phyloP scores from a whole-genome alignment of 1,284 basidiomycete species.

The Ustilago nuda region DNA sequence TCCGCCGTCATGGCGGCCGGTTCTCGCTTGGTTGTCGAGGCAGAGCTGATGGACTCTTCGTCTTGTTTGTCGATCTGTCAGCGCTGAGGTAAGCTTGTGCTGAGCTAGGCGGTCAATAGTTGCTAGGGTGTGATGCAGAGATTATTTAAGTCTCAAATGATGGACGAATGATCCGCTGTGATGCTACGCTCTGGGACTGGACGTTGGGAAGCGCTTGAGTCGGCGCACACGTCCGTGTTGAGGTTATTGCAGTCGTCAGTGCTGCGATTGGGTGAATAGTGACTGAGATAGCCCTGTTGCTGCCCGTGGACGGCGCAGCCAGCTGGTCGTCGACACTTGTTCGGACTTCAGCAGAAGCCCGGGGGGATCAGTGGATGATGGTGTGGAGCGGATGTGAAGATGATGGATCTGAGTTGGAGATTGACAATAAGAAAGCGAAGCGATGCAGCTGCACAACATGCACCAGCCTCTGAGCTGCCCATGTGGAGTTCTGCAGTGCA shows the following conservation, averaged over 20 bases:
- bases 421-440: background rate
- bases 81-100: background rate
- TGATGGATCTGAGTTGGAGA: background rate
- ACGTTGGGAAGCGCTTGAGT: background rate
- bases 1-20: constrained; percentile 15
- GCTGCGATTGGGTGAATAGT: too few relatives aligned
- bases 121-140: background rate
- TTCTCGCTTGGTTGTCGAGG: background rate
- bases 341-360: background rate
- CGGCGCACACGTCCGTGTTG: background rate
- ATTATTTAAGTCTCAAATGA: background rate
- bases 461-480: constrained; percentile 4
- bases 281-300: too few relatives aligned
- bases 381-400: background rate
- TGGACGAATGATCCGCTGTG: background rate
- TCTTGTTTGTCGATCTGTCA: background rate
- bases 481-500: constrained; percentile 16
- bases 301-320: background rate
- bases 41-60: background rate
- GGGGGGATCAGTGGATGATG: background rate
- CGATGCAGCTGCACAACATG: constrained; percentile 19
- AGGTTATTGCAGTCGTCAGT: background rate
- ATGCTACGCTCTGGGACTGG: background rate
- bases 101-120: background rate
- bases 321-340: background rate